phyloP scores from a whole-genome alignment of 129 eudicot genomes.

The Arctium lappa region DNA sequence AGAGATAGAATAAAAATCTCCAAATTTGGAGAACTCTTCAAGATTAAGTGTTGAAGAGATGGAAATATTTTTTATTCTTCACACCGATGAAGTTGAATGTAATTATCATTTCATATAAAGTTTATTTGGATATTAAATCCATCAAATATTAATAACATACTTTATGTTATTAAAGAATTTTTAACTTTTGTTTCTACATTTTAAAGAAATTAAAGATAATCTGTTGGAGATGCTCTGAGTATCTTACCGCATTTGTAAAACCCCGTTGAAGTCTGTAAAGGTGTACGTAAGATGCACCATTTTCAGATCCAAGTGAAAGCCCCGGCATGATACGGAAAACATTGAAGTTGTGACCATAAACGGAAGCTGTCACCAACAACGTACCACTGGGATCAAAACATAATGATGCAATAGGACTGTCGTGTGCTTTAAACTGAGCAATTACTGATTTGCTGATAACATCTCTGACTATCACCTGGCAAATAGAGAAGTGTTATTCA shows the following conservation, averaged over 20 bases:
- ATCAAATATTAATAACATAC: background rate
- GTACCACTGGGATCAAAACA: conserved; percentile 89
- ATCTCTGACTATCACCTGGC: conserved; percentile 81
- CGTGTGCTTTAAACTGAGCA: conserved; percentile 89
- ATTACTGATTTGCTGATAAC: conserved; percentile 72
- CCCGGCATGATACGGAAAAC: conserved; percentile 68
- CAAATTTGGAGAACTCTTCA: background rate
- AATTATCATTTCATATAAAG: background rate
- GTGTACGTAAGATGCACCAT: conserved; percentile 53
- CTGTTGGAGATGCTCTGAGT: background rate
- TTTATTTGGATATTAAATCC: background rate
- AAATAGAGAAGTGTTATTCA: background rate
- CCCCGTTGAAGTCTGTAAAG: conserved; percentile 95
- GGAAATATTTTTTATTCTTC: background rate
- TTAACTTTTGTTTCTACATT: background rate
- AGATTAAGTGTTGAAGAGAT: background rate
- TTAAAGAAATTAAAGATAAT: background rate
- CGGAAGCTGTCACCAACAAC: conserved; percentile 88
- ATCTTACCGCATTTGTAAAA: conserved; percentile 78
- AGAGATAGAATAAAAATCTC: background rate
- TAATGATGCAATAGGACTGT: conserved; percentile 75
- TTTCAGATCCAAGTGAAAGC: conserved; percentile 31
- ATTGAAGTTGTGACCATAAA: conserved; percentile 90
- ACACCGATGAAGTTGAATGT: background rate
- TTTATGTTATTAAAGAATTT: background rate